Base-by-base conservation (phyloP, 1,284 basidiomycete genomes). In the Schizophyllum amplum region DNA sequence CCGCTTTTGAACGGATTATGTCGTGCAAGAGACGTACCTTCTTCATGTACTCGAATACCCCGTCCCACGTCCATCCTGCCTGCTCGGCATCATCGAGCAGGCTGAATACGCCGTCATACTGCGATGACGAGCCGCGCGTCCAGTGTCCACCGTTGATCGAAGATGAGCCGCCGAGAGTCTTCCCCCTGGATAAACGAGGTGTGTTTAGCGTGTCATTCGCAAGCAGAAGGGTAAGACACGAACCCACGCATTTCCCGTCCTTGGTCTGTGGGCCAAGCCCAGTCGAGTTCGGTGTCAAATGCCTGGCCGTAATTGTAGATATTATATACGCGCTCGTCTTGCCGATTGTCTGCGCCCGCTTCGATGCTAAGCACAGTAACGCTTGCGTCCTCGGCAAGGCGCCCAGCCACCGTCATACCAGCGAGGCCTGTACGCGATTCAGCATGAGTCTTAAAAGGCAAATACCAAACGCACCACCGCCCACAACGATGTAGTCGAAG, bases 401-500 rank as follows among this genome's bases (percentile, higher is more conserved):
- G 75, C 13, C 75, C 72, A 2, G 86, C 86, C 5, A 89, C 77
- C 0, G 82, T 83, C 6, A 79, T 73, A 2, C 86, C 87, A 1
- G 80, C 75, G 3, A 86, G 70, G 0, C 86, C 86, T 42, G 33
- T 9, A n/a, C 4, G 33, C 17, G 33, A 2, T 9, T 42, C 33
- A 42, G 33, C 11, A 13, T 17, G 33, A 2, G 33, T 9, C 13
- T 42, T 9, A 42, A 42, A 17, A 17, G 33, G 33, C 3, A 3
- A 9, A 9, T 42, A 42, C 33, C n/a, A n/a, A n/a, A 42, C 33
- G 33, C 33, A 42, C 33, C 33, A 23, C 78, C 84, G 3, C 86
- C 86, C 4, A 84, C 78, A 54, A 87, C 75, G 61, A 87, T 81
- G 65, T 87, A 87, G 72, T 87, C 85, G 64, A 77, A 86, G 0